Percentiles rank a stretch among this genome's conserved stretches.
phyloP scores from a whole-genome alignment of 2,329 filamentous ascomycete species.

The Pseudogymnoascus sp. region DNA sequence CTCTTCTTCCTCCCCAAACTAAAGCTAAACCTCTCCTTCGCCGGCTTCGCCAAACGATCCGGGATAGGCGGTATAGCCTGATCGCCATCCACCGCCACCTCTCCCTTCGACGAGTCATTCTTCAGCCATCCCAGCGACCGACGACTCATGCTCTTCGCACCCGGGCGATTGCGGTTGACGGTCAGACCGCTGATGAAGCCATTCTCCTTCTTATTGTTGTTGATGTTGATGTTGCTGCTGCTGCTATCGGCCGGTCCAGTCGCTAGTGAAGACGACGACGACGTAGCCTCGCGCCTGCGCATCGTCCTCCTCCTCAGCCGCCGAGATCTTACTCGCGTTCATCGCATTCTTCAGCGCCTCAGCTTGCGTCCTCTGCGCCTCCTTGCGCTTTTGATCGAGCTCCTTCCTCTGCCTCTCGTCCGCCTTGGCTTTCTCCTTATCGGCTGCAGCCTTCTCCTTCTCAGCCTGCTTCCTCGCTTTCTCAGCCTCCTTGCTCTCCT shows the following conservation, averaged over 20 bases:
- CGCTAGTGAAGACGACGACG: slow-evolving; percentile 4
- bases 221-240: neutral
- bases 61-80: slow-evolving; percentile 23
- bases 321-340: slow-evolving; percentile 47
- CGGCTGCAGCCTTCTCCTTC: slow-evolving; percentile 38
- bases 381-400: slow-evolving; percentile 28
- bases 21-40: slow-evolving; percentile 61
- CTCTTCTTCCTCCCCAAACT: slow-evolving; percentile 67
- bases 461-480: slow-evolving; percentile 33
- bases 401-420: slow-evolving; percentile 36
- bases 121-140: slow-evolving; percentile 60
- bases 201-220: slow-evolving; percentile 27
- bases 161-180: slow-evolving; percentile 52
- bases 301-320: slow-evolving; percentile 52
- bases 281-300: slow-evolving; percentile 46
- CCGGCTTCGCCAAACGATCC: slow-evolving; percentile 41
- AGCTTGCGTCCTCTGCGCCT: slow-evolving; percentile 40
- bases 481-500: slow-evolving; percentile 52
- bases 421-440: slow-evolving; percentile 38
- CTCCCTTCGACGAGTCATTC: slow-evolving; percentile 12
- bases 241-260: neutral
- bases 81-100: slow-evolving; percentile 24
- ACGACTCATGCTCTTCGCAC: slow-evolving; percentile 72
- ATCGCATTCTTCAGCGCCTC: slow-evolving; percentile 54
- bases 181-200: slow-evolving; percentile 42